These are phyloP conservation scores for Scutellaria barbata DNA, from an alignment of 257 asterid genomes.

Conservation along the genomic window DNA sequence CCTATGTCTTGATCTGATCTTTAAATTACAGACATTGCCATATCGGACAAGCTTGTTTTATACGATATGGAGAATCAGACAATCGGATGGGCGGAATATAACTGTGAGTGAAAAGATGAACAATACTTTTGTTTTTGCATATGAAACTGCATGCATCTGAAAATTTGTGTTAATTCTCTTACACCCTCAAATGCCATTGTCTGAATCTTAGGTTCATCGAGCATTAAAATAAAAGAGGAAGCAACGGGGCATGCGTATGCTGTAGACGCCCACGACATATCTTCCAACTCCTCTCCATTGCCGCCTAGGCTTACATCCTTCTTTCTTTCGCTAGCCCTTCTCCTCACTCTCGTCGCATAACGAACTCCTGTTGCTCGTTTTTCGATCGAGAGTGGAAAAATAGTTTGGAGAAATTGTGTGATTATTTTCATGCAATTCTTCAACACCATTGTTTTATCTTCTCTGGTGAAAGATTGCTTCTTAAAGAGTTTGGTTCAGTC, in stretches of 20 bases:
- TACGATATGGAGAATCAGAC: constrained; percentile 83
- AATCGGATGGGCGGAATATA: constrained; percentile 77
- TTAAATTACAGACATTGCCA: constrained; percentile 66
- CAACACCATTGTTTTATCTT: not conserved
- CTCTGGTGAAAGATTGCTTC: no score
- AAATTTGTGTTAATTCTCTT: no score
- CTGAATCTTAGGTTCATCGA: constrained; percentile 65
- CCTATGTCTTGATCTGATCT: not conserved
- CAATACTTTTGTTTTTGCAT: not conserved
- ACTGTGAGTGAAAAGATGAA: constrained; percentile 59
- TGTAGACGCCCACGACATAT: constrained; percentile 43
- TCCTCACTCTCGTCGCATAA: constrained; percentile 36
- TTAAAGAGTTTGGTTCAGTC: not conserved
- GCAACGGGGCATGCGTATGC: constrained; percentile 55
- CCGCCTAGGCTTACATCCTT: constrained; percentile 16
- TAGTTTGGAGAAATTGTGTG: constrained; percentile 2
- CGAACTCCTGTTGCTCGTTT: not conserved
- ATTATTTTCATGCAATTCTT: not conserved
- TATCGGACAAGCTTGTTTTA: constrained; percentile 77
- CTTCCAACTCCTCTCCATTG: constrained; percentile 24
- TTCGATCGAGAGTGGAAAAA: not conserved
- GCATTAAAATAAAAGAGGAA: constrained; percentile 73
- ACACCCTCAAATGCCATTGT: no score
- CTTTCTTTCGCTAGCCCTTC: constrained; percentile 31
- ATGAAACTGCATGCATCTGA: no score